Percentiles rank a stretch among this genome's conserved stretches.
These are phyloP conservation scores for Citrus unshiu DNA, from an alignment of 345 rosid genomes.

Conservation along the genomic window DNA sequence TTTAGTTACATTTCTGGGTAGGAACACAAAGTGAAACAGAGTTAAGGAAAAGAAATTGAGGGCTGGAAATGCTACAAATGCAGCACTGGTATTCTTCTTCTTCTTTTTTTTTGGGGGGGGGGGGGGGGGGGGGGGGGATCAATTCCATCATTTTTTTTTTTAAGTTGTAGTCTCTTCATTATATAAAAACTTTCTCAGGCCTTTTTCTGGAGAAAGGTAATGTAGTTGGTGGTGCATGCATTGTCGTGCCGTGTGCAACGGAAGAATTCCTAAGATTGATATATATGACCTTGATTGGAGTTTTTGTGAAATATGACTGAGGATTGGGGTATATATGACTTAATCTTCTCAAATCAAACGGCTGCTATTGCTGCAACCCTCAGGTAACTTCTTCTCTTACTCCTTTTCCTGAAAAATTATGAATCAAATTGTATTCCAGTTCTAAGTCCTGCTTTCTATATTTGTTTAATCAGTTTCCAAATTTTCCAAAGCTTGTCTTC, in stretches of 20 bases:
- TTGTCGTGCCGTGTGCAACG: background rate
- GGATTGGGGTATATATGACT: too few relatives aligned
- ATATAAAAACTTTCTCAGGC: background rate
- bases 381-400: too few relatives aligned
- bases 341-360: background rate
- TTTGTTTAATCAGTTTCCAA: too few relatives aligned
- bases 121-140: too few relatives aligned
- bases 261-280: background rate
- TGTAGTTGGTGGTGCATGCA: constrained; percentile 11
- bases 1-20: background rate
- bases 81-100: constrained; percentile 19
- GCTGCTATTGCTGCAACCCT: too few relatives aligned
- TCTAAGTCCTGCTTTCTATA: too few relatives aligned
- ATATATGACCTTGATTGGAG: too few relatives aligned
- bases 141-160: background rate
- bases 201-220: constrained; percentile 9
- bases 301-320: too few relatives aligned
- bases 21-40: background rate
- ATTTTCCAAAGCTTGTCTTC: too few relatives aligned
- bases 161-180: background rate
- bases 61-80: constrained; percentile 32
- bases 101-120: too few relatives aligned
- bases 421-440: too few relatives aligned
- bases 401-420: too few relatives aligned
- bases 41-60: constrained; percentile 14